These are phyloP conservation scores for Acanthamoeba castellanii DNA, from an alignment of 208 protist species.

Conservation along the genomic window DNA sequence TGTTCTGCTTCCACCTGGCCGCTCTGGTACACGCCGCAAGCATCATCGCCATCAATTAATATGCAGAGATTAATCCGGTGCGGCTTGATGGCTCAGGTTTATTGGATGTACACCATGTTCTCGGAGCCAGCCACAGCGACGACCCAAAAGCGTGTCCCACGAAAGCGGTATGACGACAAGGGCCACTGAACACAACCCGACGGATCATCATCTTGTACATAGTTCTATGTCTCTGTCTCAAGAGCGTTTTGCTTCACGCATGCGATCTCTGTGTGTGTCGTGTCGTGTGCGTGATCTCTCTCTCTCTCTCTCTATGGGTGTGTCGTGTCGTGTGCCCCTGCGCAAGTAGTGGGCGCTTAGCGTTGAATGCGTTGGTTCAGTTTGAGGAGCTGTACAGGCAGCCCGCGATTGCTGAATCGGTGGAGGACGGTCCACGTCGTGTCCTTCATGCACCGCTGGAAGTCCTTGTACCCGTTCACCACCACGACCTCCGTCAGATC, in stretches of 20 bases:
- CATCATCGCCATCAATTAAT: background rate
- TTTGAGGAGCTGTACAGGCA: constrained; percentile 62
- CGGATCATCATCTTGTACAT: background rate
- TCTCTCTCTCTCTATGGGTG: too few species aligned
- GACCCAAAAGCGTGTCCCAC: background rate
- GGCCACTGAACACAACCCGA: background rate
- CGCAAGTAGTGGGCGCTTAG: background rate
- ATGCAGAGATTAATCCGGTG: background rate
- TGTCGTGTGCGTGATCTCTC: too few species aligned
- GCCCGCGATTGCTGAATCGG: constrained; percentile 54
- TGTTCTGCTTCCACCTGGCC: constrained; percentile 6
- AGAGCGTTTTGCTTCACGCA: background rate
- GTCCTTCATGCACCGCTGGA: constrained; percentile 14
- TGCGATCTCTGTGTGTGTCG: too few species aligned
- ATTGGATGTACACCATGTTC: constrained; percentile 55
- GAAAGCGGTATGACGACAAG: background rate
- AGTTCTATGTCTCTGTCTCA: background rate
- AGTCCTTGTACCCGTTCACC: constrained; percentile 54
- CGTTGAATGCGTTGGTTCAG: background rate
- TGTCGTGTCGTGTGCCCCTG: too few species aligned
- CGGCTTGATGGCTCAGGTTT: background rate
- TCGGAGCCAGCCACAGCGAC: background rate
- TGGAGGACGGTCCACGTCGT: constrained; percentile 42
- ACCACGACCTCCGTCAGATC: constrained; percentile 41
- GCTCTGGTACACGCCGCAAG: background rate